Conservation (phyloP, 116 monocot species). For the Phalaenopsis hybrid region DNA sequence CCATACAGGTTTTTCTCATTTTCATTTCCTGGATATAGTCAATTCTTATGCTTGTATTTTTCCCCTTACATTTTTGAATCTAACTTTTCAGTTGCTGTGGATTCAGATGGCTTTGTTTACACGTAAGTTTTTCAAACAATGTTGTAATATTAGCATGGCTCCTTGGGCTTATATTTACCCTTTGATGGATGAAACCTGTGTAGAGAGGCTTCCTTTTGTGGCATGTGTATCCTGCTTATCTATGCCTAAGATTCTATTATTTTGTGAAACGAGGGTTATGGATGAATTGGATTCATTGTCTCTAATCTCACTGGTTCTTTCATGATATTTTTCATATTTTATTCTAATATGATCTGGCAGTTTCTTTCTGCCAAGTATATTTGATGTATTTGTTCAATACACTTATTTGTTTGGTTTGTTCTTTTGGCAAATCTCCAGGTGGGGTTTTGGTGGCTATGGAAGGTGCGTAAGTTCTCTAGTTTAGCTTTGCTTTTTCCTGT, state of each 20-base stretch:
- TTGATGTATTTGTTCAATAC: neutral
- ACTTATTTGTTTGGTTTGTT: constrained; percentile 8
- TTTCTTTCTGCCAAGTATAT: neutral
- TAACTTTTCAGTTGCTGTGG: constrained; percentile 77
- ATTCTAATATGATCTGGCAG: neutral
- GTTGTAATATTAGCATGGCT: neutral
- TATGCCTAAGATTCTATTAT: neutral
- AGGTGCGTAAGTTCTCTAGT: constrained; percentile 35
- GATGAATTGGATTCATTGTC: neutral
- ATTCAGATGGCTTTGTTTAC: constrained; percentile 90
- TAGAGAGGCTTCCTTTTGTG: neutral
- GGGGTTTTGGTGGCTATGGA: constrained; percentile 99
- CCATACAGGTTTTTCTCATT: constrained; percentile 75
- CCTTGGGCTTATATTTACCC: neutral
- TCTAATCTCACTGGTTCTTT: neutral
- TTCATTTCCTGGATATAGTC: constrained; percentile 4
- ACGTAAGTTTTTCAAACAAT: constrained; percentile 59
- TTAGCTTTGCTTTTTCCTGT: neutral
- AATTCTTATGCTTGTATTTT: neutral
- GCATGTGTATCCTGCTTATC: neutral
- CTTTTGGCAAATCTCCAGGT: constrained; percentile 47
- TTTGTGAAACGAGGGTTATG: neutral
- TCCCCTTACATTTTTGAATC: constrained; percentile 5
- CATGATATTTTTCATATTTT: neutral
- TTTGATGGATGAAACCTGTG: neutral